These are phyloP conservation scores for Leccinum arenicola DNA, from an alignment of 768 basidiomycete genomes.

Conservation along the genomic window DNA sequence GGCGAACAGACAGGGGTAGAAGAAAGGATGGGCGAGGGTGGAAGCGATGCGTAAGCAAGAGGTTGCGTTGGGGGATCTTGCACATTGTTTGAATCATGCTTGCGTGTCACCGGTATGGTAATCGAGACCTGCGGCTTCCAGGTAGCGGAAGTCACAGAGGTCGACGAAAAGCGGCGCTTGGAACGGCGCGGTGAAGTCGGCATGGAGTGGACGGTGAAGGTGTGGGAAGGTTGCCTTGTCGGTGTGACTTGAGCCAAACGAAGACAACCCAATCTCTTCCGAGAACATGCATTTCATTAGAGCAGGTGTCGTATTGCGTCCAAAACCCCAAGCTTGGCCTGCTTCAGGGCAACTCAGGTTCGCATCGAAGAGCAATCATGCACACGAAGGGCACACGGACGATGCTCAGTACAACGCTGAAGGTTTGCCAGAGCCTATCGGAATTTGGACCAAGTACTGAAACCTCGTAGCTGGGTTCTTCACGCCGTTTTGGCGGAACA, in stretches of 20 bases:
- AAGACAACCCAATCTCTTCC: not conserved
- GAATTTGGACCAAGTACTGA: conserved; percentile 6
- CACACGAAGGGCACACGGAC: conserved; percentile 39
- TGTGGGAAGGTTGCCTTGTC: conserved; percentile 17
- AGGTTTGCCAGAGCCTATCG: conserved; percentile 41
- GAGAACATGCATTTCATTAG: conserved; percentile 34
- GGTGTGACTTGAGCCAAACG: not conserved
- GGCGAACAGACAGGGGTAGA: conserved; percentile 37
- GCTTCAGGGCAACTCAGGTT: conserved; percentile 39
- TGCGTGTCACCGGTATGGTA: conserved; percentile 12
- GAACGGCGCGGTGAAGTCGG: conserved; percentile 30
- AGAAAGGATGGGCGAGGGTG: conserved; percentile 64
- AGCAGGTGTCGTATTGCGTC: conserved; percentile 35
- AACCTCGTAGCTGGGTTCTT: conserved; percentile 46
- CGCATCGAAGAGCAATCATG: conserved; percentile 41
- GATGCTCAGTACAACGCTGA: conserved; percentile 52
- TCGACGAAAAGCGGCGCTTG: conserved; percentile 32
- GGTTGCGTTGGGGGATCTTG: conserved; percentile 29
- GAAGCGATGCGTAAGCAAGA: conserved; percentile 68
- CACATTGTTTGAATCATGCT: conserved; percentile 7
- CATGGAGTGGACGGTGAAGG: not conserved
- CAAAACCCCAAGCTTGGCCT: conserved; percentile 27
- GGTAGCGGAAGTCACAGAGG: conserved; percentile 22
- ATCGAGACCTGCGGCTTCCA: conserved; percentile 22
- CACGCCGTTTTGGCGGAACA: conserved; percentile 66